phyloP scores from a whole-genome alignment of 306 rosid genomes.

The Crataegus laevigata region DNA sequence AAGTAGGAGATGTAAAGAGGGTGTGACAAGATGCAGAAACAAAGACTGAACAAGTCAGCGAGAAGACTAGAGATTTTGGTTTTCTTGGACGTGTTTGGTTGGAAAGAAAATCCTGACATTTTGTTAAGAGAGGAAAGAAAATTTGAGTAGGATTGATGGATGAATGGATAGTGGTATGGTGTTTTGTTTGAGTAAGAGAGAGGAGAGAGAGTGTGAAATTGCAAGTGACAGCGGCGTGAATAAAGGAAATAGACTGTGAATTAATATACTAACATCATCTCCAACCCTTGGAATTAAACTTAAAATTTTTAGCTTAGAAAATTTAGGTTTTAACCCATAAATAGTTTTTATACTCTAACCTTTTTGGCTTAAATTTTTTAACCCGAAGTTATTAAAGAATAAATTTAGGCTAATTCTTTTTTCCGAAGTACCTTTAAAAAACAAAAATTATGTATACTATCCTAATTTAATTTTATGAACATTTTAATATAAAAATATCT shows the following conservation, averaged over 20 bases:
- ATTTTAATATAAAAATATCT: too few relatives aligned
- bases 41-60: conserved; percentile 30
- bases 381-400: too few relatives aligned
- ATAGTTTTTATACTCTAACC: too few relatives aligned
- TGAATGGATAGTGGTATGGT: background rate
- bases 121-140: conserved; percentile 22
- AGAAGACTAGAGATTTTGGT: conserved; percentile 33
- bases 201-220: conserved; percentile 14
- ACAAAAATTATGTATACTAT: too few relatives aligned
- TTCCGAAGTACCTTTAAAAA: too few relatives aligned
- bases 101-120: conserved; percentile 54
- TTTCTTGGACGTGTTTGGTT: conserved; percentile 30
- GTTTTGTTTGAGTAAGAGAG: conserved; percentile 9
- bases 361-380: too few relatives aligned
- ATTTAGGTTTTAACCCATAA: too few relatives aligned
- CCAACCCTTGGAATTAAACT: too few relatives aligned
- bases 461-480: too few relatives aligned
- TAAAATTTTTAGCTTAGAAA: too few relatives aligned
- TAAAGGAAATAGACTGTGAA: conserved; percentile 59
- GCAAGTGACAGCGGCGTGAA: conserved; percentile 76
- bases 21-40: conserved; percentile 63
- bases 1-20: conserved; percentile 85
- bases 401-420: too few relatives aligned
- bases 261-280: background rate
- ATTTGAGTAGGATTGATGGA: background rate